Evolutionary conservation across 192 early-diverging fungal species (phyloP).

Genomic region (Haplosporangium gracile): DNA sequence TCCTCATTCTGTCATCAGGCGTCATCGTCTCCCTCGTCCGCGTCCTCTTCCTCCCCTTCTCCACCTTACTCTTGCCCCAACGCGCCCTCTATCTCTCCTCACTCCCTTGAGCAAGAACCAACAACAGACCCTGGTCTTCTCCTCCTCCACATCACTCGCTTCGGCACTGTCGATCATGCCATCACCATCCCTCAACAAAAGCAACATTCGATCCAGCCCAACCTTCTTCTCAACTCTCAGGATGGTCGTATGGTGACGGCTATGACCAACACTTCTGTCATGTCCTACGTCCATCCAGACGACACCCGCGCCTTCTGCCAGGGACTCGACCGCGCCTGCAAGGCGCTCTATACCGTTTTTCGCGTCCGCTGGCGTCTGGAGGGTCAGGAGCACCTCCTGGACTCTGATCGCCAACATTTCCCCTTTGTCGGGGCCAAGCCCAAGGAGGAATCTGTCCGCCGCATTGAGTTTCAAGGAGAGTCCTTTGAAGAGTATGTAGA

Average conservation of each 20-base stretch:
- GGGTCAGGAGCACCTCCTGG: background rate
- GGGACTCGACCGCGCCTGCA: slow-evolving; percentile 32
- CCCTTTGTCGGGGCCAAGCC: background rate
- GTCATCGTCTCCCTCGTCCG: background rate
- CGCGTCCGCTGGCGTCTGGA: slow-evolving; percentile 33
- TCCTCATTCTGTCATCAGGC: background rate
- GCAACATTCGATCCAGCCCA: background rate
- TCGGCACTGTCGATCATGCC: slow-evolving; percentile 46
- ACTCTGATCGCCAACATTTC: background rate
- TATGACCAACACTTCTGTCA: slow-evolving; percentile 32
- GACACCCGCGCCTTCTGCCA: slow-evolving; percentile 35
- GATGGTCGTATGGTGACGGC: slow-evolving; percentile 1
- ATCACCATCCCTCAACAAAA: slow-evolving; percentile 16
- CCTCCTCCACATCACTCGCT: slow-evolving; percentile 42
- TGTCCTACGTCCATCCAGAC: slow-evolving; percentile 39
- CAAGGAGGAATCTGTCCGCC: background rate
- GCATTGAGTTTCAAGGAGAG: slow-evolving; percentile 45
- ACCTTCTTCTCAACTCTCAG: background rate
- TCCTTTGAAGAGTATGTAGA: slow-evolving; percentile 47
- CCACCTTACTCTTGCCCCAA: slow-evolving; percentile 12
- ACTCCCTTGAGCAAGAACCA: background rate
- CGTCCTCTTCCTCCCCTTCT: background rate
- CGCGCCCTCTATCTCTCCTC: background rate
- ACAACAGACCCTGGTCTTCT: slow-evolving; percentile 15
- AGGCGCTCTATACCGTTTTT: slow-evolving; percentile 19